Base-by-base conservation (phyloP, 305 asterid species). In the Caryopteris hybrid region DNA sequence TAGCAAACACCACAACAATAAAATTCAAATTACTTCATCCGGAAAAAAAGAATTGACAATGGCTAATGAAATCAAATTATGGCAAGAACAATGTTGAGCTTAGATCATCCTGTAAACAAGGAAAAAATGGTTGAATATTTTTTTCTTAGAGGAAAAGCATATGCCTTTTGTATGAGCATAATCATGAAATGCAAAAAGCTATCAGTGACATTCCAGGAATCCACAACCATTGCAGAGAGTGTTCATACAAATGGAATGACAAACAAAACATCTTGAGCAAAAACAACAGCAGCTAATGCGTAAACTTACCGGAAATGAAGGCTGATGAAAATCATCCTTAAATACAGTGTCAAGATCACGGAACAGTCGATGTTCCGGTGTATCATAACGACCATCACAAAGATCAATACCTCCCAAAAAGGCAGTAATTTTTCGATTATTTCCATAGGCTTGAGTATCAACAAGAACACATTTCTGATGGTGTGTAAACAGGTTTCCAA, bases 321-420 rank as follows among this genome's bases (percentile, higher is more conserved):
- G 99, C 77, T 94, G 95, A 84, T 89, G 97, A 76, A 83, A 43
- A 74, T 94, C 99, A 54, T 84, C 95, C 76, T 79, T 60, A 66
- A 84, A 91, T 45, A 78, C 80, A 73, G 90, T 83, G 36, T 89
- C 96, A 64, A 84, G 90, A 71, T 79, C 97, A 64, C 34, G 74
- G 66, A 83, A 91, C 53, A 94, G 64, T 48, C 96, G 88, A 77
- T 93, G 99, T 43, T 85, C 84, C 6, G 99, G 97, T 39, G 96
- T 91, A 79, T 94, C 99, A 68, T 94, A 94, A 50, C 99, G 97
- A 61, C 99, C 99, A 78, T 94, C 97, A 62, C 99, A 94, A 61
- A 94, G 84, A 87, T 94, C 99, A 60, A 94, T 70, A 53, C 99
- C 99, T 25, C 99, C 99, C 38, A 91, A 25, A 62, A 94, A 91